These are phyloP conservation scores for Mrakia gelida DNA, from an alignment of 768 basidiomycete genomes.

Conservation along the genomic window DNA sequence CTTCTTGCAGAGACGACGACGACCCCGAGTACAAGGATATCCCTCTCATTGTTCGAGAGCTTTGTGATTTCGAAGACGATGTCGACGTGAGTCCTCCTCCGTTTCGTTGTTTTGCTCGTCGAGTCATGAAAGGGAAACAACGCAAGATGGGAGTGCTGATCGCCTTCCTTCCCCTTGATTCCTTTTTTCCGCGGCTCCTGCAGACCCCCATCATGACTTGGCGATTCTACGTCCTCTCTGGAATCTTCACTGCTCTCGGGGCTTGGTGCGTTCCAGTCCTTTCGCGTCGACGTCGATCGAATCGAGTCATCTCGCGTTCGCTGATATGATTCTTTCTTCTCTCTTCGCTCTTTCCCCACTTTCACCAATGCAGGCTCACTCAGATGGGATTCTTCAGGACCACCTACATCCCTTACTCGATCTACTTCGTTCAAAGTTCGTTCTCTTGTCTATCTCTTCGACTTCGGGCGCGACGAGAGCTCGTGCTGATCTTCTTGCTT, in stretches of 20 bases:
- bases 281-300: not conserved
- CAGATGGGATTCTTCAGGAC: slow-evolving; percentile 25
- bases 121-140: too few species aligned
- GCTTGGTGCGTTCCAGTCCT: not conserved
- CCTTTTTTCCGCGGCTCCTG: too few species aligned
- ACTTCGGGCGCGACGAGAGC: too few species aligned
- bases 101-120: too few species aligned
- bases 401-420: not conserved
- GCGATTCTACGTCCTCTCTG: slow-evolving; percentile 13
- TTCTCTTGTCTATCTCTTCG: not conserved
- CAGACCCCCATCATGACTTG: slow-evolving; percentile 14
- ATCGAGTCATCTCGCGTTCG: too few species aligned
- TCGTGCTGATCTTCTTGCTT: not conserved
- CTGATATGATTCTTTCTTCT: too few species aligned
- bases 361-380: not conserved
- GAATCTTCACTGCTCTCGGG: slow-evolving; percentile 9
- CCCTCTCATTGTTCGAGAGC: slow-evolving; percentile 17
- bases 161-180: too few species aligned
- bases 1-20: not conserved
- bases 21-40: slow-evolving; percentile 11
- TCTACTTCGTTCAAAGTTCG: slow-evolving; percentile 24
- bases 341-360: not conserved
- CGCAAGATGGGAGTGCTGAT: too few species aligned
- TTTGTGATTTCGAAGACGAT: slow-evolving; percentile 23
- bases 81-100: not conserved